phyloP scores from a whole-genome alignment of 202 grass and related monocot species.

The Eragrostis tef region DNA sequence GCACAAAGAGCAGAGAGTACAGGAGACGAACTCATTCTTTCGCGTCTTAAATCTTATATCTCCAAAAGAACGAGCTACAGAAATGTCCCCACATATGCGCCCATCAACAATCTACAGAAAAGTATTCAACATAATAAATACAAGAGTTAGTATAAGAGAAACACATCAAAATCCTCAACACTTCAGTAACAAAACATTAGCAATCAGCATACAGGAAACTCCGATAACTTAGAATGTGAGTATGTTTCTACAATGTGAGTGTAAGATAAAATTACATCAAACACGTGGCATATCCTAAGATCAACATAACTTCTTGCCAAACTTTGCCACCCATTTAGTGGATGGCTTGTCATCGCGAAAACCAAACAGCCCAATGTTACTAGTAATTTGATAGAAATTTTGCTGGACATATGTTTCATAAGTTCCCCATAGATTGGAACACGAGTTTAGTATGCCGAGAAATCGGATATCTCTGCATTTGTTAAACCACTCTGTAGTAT shows the following conservation, averaged over 20 bases:
- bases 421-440: conserved; percentile 7
- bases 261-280: conserved; percentile 6
- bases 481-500: conserved; percentile 1
- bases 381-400: background rate
- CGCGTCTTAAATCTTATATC: conserved; percentile 91
- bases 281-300: background rate
- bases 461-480: conserved; percentile 8
- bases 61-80: conserved; percentile 95
- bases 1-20: conserved; percentile 44
- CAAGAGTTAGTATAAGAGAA: conserved; percentile 31
- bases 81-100: conserved; percentile 96
- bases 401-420: background rate
- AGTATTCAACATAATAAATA: conserved; percentile 39
- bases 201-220: background rate
- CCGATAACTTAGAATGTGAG: conserved; percentile 15
- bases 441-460: background rate
- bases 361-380: conserved; percentile 13
- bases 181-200: conserved; percentile 4
- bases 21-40: conserved; percentile 88
- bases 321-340: background rate
- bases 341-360: background rate
- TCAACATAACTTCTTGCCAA: conserved; percentile 14
- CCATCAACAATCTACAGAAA: conserved; percentile 79
- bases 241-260: background rate
- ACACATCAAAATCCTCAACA: background rate